Evolutionary conservation across 2,329 filamentous ascomycete genomes (phyloP), one percentile per base, ranked within the genome.

Genomic region (Phoma sp.): DNA sequence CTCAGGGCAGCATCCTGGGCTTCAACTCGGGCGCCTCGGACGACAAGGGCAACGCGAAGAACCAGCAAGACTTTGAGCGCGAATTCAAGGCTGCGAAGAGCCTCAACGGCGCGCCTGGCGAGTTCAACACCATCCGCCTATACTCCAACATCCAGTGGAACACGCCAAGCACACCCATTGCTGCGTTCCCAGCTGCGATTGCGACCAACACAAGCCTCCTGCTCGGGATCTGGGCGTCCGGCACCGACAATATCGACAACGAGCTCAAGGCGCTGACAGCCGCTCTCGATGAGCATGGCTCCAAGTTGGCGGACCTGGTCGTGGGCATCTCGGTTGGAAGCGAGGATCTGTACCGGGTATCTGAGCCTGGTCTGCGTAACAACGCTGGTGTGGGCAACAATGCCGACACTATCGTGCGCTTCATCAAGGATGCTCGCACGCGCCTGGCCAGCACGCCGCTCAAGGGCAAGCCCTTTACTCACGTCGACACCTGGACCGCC

Each of bases 121-220:
- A 84, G 46, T 91, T 90, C 80, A 88, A 78, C 67, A 86, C 84
- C 55, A 88, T 86, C 43, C 85, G 89, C 57, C 81, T 91, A 25
- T 92, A 88, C 78, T 91, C 88, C 65, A 91, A 85, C 81, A 80
- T 89, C 46, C 88, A 92, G 82, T 83, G 76, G 27, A 85, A 84
- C 61, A 87, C 88, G 4, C 75, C 82, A 58, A 85, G 82, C 74
- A 81, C 82, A 17, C 85, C 86, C 63, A 92, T 89, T 69, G 80
- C 83, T 38, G 74, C 74, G 6, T 70, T 76, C 56, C 63, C 69
- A 2, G 72, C 74, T 27, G 74, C 74, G 17, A 62, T 74, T 41
- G 64, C 65, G 6, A 74, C 71, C 1, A 69, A 71, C 44, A 70
- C 73, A 15, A 74, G 70, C 58, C 67, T 76, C 6, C 69, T 76